Evolutionary conservation across 768 basidiomycete genomes (phyloP).

Genomic region (Pulveroboletus sp.): DNA sequence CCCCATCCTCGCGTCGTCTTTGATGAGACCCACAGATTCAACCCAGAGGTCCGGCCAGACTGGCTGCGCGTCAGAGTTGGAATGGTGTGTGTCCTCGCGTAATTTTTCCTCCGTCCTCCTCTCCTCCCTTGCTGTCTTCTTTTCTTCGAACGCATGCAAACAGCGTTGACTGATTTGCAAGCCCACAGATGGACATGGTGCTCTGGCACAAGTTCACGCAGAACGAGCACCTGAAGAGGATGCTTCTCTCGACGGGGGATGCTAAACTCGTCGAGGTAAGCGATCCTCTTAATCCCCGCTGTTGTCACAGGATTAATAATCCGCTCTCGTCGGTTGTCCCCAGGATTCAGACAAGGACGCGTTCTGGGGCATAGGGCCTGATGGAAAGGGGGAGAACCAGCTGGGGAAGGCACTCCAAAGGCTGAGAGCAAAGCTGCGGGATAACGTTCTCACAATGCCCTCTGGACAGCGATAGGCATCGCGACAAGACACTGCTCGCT

Average conservation of each 20-base stretch:
- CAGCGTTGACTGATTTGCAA: constrained; percentile 5
- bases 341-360: constrained; percentile 32
- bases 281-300: constrained; percentile 3
- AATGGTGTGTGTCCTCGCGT: constrained; percentile 20
- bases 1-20: constrained; percentile 30
- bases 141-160: constrained; percentile 13
- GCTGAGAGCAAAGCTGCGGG: constrained; percentile 31
- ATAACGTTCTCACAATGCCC: constrained; percentile 15
- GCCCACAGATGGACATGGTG: constrained; percentile 35
- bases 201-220: constrained; percentile 39
- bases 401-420: constrained; percentile 39
- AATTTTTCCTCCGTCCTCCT: too few relatives aligned
- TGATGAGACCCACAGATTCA: constrained; percentile 34
- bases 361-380: constrained; percentile 40
- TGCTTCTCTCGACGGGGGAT: constrained; percentile 35
- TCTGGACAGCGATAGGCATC: constrained; percentile 14
- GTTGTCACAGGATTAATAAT: constrained; percentile 3
- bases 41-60: constrained; percentile 33
- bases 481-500: constrained; percentile 12
- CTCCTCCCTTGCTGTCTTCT: not conserved
- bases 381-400: constrained; percentile 37
- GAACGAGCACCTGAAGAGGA: constrained; percentile 31
- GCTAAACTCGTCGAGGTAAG: constrained; percentile 38
- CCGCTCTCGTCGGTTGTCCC: constrained; percentile 13
- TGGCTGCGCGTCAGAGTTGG: constrained; percentile 32